These are phyloP conservation scores for Helianthus annuus DNA, from an alignment of 129 eudicot species.

Conservation along the genomic window DNA sequence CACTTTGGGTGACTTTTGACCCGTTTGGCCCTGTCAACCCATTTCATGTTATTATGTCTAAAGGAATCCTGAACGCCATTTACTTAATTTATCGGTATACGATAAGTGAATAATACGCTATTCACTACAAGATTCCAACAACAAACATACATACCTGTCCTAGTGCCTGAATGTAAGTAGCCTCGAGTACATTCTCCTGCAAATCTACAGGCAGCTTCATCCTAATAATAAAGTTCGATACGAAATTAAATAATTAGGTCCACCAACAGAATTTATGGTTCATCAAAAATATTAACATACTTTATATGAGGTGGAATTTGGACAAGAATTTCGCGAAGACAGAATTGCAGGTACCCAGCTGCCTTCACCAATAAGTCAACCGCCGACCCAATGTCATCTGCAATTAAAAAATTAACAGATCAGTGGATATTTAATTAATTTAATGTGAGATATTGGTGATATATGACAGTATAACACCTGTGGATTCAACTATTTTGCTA, in stretches of 20 bases:
- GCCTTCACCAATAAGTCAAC: constrained; percentile 87
- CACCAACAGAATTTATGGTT: background rate
- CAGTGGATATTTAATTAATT: background rate
- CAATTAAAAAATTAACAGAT: background rate
- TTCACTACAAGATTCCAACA: background rate
- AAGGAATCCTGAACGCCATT: background rate
- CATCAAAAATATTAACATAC: constrained; percentile 34
- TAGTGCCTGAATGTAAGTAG: constrained; percentile 79
- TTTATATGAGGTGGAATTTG: constrained; percentile 65
- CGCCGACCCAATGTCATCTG: constrained; percentile 77
- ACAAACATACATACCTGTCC: constrained; percentile 74
- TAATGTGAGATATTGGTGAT: background rate
- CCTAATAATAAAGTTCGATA: constrained; percentile 42
- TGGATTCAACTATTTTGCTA: constrained; percentile 54
- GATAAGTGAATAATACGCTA: background rate
- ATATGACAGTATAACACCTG: constrained; percentile 42
- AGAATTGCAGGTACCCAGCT: constrained; percentile 74
- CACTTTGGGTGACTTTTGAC: background rate
- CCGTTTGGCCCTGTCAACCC: background rate
- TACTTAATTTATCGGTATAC: background rate
- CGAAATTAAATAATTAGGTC: constrained; percentile 9
- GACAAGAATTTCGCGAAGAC: constrained; percentile 52
- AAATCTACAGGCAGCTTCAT: constrained; percentile 66
- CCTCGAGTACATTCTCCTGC: constrained; percentile 70
- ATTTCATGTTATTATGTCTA: background rate